Percentiles rank a stretch among this genome's conserved stretches.
Evolutionary conservation across 2,329 filamentous ascomycete species (phyloP).

Genomic region (Hypoxylon sp.): DNA sequence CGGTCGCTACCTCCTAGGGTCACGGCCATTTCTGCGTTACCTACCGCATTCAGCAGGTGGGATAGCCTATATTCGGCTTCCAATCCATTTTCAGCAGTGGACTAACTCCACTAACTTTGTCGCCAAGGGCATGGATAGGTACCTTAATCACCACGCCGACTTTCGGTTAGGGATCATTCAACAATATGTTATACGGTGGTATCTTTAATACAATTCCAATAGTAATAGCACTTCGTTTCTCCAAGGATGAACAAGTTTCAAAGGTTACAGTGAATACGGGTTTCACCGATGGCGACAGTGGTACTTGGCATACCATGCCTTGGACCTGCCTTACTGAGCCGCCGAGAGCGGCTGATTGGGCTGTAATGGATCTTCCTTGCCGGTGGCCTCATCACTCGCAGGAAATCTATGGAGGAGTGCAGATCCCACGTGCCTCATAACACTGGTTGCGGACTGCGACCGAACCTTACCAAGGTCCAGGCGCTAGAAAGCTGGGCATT

Average conservation of each 20-base stretch:
- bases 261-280: conserved; percentile 14
- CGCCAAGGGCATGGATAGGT: background rate
- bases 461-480: conserved; percentile 23
- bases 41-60: conserved; percentile 35
- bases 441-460: conserved; percentile 37
- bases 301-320: conserved; percentile 24
- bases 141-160: background rate
- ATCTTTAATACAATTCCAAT: background rate
- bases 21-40: conserved; percentile 21
- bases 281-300: conserved; percentile 33
- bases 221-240: background rate
- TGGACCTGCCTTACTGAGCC: conserved; percentile 35
- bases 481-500: conserved; percentile 33
- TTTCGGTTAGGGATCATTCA: background rate
- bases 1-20: background rate
- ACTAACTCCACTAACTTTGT: conserved; percentile 7
- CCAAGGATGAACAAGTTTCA: conserved; percentile 12
- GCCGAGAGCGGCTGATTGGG: background rate
- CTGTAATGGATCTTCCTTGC: background rate
- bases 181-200: background rate
- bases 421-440: conserved; percentile 37
- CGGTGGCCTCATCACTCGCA: conserved; percentile 29
- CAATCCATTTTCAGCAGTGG: background rate
- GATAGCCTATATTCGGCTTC: background rate
- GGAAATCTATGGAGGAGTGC: conserved; percentile 25